phyloP scores from a whole-genome alignment of 805 yeast species.

The Kregervanrija fluxuum region DNA sequence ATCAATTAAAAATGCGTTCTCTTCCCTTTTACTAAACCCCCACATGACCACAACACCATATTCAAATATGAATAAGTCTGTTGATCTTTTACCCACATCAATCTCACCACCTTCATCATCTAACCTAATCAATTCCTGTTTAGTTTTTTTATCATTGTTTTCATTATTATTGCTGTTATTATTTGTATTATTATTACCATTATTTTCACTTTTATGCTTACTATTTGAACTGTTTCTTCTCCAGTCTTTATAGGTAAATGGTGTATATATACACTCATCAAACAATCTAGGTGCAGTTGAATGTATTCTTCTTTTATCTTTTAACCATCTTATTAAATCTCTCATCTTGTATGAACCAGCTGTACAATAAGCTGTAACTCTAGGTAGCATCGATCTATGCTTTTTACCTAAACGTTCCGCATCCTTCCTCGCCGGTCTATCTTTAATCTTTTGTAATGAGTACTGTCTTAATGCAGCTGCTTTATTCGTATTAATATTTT shows the following conservation, averaged over 20 bases:
- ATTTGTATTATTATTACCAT: background rate
- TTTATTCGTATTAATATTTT: slow-evolving; percentile 33
- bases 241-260: slow-evolving; percentile 80
- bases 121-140: slow-evolving; percentile 45
- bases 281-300: slow-evolving; percentile 80
- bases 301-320: slow-evolving; percentile 64
- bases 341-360: slow-evolving; percentile 89
- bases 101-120: slow-evolving; percentile 96
- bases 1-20: slow-evolving; percentile 70
- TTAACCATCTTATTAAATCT: slow-evolving; percentile 78
- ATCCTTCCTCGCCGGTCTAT: slow-evolving; percentile 83
- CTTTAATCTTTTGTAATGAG: slow-evolving; percentile 81
- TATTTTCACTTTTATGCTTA: background rate
- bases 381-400: slow-evolving; percentile 75
- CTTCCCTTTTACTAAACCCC: slow-evolving; percentile 89
- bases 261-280: slow-evolving; percentile 93
- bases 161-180: slow-evolving; percentile 4
- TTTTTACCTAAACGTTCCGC: slow-evolving; percentile 89
- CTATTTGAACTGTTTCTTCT: slow-evolving; percentile 32
- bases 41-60: slow-evolving; percentile 97
- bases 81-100: slow-evolving; percentile 68
- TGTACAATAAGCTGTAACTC: slow-evolving; percentile 95
- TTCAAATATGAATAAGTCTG: slow-evolving; percentile 84
- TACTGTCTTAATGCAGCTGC: slow-evolving; percentile 25
- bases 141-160: slow-evolving; percentile 7